These are phyloP conservation scores for Aspergillus proliferans DNA, from an alignment of 2,329 filamentous ascomycete genomes.

Conservation along the genomic window DNA sequence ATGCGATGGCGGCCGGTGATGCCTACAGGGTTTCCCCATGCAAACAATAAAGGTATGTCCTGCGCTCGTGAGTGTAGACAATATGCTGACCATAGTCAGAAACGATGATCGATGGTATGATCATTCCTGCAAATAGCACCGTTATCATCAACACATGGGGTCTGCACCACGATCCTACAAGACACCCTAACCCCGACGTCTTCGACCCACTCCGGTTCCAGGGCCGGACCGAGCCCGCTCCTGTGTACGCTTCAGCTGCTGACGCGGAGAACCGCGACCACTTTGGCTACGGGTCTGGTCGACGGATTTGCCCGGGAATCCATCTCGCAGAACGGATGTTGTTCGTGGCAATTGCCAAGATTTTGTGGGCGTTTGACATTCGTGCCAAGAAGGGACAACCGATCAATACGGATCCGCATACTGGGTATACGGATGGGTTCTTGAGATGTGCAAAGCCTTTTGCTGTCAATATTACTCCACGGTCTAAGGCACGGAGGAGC, in stretches of 20 bases:
- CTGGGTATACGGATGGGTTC: background rate
- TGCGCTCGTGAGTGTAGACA: slow-evolving; percentile 7
- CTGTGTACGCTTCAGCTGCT: slow-evolving; percentile 29
- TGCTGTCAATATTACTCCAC: background rate
- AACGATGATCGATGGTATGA: slow-evolving; percentile 33
- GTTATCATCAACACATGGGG: slow-evolving; percentile 47
- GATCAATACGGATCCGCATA: background rate
- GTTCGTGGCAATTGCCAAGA: slow-evolving; percentile 20
- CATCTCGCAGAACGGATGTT: slow-evolving; percentile 29
- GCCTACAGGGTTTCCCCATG: slow-evolving; percentile 11
- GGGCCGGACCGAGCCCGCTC: slow-evolving; percentile 24
- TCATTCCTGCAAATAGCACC: slow-evolving; percentile 41
- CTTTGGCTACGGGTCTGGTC: slow-evolving; percentile 18
- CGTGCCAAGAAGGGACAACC: background rate
- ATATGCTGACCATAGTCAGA: slow-evolving; percentile 25
- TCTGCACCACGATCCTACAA: slow-evolving; percentile 28
- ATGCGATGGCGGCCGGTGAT: slow-evolving; percentile 48
- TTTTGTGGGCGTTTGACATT: slow-evolving; percentile 27
- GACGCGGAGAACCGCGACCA: slow-evolving; percentile 32
- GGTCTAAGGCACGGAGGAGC: background rate
- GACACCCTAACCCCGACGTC: slow-evolving; percentile 18
- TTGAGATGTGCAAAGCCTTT: background rate
- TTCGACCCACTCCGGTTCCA: slow-evolving; percentile 27
- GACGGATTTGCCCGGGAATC: slow-evolving; percentile 27
- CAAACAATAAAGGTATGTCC: slow-evolving; percentile 5